Evolutionary conservation across 768 basidiomycete genomes (phyloP).

Genomic region (Gelatoporia subvermispora): DNA sequence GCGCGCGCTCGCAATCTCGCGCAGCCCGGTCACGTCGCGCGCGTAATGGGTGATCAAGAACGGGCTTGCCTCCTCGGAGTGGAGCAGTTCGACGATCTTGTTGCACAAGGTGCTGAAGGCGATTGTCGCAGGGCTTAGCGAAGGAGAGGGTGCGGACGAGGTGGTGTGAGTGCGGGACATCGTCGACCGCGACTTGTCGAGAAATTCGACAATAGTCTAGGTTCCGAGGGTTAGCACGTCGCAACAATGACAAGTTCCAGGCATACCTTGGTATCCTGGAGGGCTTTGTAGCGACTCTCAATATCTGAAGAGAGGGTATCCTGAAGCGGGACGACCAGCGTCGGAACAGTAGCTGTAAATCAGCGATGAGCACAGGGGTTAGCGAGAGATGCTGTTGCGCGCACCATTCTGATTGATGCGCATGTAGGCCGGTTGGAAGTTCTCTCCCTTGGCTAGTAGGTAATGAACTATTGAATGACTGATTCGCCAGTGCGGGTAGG

Average conservation of each 20-base stretch:
- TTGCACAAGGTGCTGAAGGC: slow-evolving; percentile 49
- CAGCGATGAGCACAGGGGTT: not conserved
- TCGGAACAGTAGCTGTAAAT: slow-evolving; percentile 69
- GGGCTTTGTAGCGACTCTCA: slow-evolving; percentile 76
- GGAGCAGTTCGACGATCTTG: slow-evolving; percentile 49
- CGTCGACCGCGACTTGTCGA: slow-evolving; percentile 77
- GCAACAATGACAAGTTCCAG: not conserved
- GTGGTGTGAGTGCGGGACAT: slow-evolving; percentile 66
- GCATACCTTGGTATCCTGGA: slow-evolving; percentile 67
- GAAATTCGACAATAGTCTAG: slow-evolving; percentile 72
- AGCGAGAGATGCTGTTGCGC: slow-evolving; percentile 3
- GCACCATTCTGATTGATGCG: slow-evolving; percentile 75
- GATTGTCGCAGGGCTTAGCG: slow-evolving; percentile 75
- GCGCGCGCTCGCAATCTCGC: slow-evolving; percentile 38
- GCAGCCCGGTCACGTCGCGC: slow-evolving; percentile 48
- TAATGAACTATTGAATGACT: not conserved
- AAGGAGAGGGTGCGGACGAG: slow-evolving; percentile 68
- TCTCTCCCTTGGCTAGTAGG: slow-evolving; percentile 79
- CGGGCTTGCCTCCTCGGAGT: slow-evolving; percentile 61
- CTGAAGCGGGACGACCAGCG: slow-evolving; percentile 77
- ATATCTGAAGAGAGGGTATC: slow-evolving; percentile 65
- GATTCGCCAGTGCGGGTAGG: slow-evolving; percentile 1
- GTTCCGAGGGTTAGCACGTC: slow-evolving; percentile 1
- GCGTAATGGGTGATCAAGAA: slow-evolving; percentile 56
- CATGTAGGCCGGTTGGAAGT: slow-evolving; percentile 69